A percentile compares a stretch with the other conserved stretches of the same genome.
Evolutionary conservation across 1,139 yeast species (phyloP).

Genomic region (Saccharomycopsis phalli): DNA sequence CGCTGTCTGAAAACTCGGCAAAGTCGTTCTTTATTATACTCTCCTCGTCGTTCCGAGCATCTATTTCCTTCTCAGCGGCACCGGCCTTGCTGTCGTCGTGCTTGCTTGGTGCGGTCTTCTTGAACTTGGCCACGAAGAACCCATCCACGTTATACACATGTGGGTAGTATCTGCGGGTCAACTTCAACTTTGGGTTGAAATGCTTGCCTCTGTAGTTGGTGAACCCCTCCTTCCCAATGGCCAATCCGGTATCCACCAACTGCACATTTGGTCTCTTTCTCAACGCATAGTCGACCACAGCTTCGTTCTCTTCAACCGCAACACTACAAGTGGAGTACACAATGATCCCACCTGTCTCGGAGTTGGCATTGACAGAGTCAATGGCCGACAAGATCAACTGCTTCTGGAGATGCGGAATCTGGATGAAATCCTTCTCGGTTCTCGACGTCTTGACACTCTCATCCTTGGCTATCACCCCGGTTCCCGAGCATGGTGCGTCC

Average conservation of each 20-base stretch:
- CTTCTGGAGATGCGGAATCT: constrained; percentile 93
- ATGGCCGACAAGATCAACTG: constrained; percentile 90
- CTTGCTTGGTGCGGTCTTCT: constrained; percentile 81
- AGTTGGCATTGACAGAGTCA: constrained; percentile 91
- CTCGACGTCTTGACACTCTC: constrained; percentile 89
- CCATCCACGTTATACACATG: constrained; percentile 99
- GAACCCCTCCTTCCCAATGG: constrained; percentile 94
- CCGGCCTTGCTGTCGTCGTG: constrained; percentile 81
- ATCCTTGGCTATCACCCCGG: constrained; percentile 98
- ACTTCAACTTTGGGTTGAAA: constrained; percentile 64
- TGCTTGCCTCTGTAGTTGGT: constrained; percentile 89
- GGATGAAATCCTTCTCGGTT: constrained; percentile 93
- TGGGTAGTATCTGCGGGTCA: constrained; percentile 95
- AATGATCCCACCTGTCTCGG: constrained; percentile 86
- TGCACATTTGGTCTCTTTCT: constrained; percentile 95
- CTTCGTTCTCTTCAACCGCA: constrained; percentile 96
- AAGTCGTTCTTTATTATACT: constrained; percentile 81
- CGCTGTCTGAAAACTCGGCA: constrained; percentile 69
- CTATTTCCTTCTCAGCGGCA: constrained; percentile 75
- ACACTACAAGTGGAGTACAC: constrained; percentile 98
- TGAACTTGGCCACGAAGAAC: constrained; percentile 92
- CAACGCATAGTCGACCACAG: constrained; percentile 96
- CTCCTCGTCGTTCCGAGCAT: constrained; percentile 72
- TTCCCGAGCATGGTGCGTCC: constrained; percentile 99
- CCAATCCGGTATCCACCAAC: constrained; percentile 87